Conservation (phyloP, 805 yeast genomes). For the Starmerella apis region DNA sequence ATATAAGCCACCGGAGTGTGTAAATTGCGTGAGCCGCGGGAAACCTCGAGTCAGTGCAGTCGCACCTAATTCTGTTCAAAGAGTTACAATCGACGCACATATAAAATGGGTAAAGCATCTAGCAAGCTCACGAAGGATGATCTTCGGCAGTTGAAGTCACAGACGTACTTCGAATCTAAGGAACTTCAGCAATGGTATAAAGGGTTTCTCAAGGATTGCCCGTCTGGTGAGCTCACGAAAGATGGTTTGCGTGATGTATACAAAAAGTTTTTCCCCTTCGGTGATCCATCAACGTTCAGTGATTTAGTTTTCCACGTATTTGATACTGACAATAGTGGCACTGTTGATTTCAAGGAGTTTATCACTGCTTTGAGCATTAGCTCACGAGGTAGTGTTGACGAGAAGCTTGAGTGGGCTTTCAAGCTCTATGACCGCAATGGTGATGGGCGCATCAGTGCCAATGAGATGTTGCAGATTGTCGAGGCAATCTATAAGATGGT, state of each 20-base stretch:
- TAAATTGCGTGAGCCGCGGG: neutral
- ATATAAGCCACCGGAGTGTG: neutral
- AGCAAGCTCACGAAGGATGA: constrained; percentile 89
- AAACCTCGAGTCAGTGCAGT: neutral
- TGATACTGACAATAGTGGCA: constrained; percentile 69
- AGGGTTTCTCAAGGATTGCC: constrained; percentile 90
- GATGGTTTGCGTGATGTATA: constrained; percentile 86
- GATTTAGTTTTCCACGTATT: constrained; percentile 79
- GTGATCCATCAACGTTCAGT: constrained; percentile 88
- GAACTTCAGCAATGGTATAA: constrained; percentile 98
- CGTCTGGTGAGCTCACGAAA: constrained; percentile 73
- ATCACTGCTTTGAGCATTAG: constrained; percentile 79
- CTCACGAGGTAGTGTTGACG: constrained; percentile 73
- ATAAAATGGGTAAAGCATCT: constrained; percentile 81
- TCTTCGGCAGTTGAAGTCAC: constrained; percentile 63
- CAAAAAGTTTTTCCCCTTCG: constrained; percentile 96
- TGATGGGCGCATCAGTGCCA: constrained; percentile 63
- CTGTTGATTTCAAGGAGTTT: constrained; percentile 84
- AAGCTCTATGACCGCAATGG: constrained; percentile 73
- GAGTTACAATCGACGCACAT: neutral
- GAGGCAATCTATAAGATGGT: constrained; percentile 87
- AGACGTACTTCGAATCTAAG: constrained; percentile 83
- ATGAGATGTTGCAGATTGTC: constrained; percentile 71
- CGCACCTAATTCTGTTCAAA: neutral
- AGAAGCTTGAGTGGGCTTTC: constrained; percentile 83